phyloP scores from a whole-genome alignment of 331 rosid species.

The Telfairia occidentalis region DNA sequence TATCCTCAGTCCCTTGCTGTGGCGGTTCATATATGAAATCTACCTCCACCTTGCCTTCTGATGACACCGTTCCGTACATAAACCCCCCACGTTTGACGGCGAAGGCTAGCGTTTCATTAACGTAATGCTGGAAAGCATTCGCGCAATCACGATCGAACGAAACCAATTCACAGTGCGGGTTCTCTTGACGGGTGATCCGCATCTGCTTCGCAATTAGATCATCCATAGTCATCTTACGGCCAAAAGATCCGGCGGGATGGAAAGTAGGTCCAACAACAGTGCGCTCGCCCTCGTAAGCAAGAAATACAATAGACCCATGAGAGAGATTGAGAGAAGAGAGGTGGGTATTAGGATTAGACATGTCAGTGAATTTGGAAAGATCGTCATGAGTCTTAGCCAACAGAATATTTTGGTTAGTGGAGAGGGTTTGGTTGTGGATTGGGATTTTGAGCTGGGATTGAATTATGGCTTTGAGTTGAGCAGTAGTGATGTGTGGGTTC shows the following conservation, averaged over 20 bases:
- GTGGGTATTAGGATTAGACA: slow-evolving; percentile 39
- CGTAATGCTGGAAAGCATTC: slow-evolving; percentile 82
- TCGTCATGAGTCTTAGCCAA: slow-evolving; percentile 51
- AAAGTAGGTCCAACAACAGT: slow-evolving; percentile 49
- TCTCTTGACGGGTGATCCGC: slow-evolving; percentile 80
- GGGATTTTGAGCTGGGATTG: slow-evolving; percentile 65
- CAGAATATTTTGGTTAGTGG: slow-evolving; percentile 69
- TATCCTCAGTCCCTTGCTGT: slow-evolving; percentile 76
- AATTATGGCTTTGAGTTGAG: slow-evolving; percentile 44
- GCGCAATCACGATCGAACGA: slow-evolving; percentile 93
- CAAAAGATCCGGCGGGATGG: slow-evolving; percentile 79
- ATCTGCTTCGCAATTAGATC: slow-evolving; percentile 91
- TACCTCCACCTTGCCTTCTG: slow-evolving; percentile 74
- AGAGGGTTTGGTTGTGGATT: slow-evolving; percentile 58
- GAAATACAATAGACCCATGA: slow-evolving; percentile 67
- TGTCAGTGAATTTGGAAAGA: slow-evolving; percentile 56
- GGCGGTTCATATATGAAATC: slow-evolving; percentile 92
- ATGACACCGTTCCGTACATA: slow-evolving; percentile 85
- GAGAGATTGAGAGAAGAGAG: slow-evolving; percentile 53
- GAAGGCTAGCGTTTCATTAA: slow-evolving; percentile 68
- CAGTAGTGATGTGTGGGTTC: slow-evolving; percentile 37
- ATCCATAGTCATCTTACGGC: slow-evolving; percentile 98
- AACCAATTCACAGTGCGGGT: slow-evolving; percentile 70
- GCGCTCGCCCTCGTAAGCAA: slow-evolving; percentile 76
- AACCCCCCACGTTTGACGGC: slow-evolving; percentile 82